A percentile compares a stretch with the other conserved stretches of the same genome.
phyloP scores from a whole-genome alignment of 148 eudicot genomes.

The Vaccinium macrocarpon region DNA sequence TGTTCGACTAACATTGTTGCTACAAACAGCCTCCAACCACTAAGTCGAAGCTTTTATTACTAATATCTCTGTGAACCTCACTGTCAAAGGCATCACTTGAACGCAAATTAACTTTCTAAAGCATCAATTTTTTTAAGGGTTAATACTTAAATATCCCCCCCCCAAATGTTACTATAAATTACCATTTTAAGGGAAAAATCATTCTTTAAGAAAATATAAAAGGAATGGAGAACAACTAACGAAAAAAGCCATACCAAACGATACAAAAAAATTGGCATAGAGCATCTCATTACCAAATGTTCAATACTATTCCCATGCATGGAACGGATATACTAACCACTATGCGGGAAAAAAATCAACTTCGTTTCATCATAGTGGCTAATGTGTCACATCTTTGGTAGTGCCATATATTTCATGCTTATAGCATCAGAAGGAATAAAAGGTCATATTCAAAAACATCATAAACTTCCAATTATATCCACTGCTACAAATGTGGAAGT shows the following conservation, averaged over 20 bases:
- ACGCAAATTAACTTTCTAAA: neutral
- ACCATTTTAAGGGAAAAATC: neutral
- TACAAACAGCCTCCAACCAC: neutral
- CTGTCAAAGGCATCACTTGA: neutral
- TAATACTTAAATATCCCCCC: neutral
- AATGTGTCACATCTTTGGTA: neutral
- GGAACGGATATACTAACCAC: neutral
- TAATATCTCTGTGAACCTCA: neutral
- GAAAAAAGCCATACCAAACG: neutral
- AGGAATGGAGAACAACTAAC: neutral
- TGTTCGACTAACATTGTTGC: neutral
- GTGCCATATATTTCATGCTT: neutral
- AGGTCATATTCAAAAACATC: neutral
- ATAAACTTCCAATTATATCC: neutral
- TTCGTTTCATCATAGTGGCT: slow-evolving; percentile 2
- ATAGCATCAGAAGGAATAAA: neutral
- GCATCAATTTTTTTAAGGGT: neutral
- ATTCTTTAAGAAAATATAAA: neutral
- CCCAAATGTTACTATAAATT: neutral
- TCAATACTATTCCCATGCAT: neutral
- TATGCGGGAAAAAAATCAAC: neutral
- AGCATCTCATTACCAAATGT: neutral
- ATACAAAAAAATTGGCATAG: neutral
- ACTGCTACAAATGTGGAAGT: neutral
- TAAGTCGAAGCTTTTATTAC: neutral